Base-by-base conservation (phyloP, 768 basidiomycete species). In the Mycena albidolilacea region DNA sequence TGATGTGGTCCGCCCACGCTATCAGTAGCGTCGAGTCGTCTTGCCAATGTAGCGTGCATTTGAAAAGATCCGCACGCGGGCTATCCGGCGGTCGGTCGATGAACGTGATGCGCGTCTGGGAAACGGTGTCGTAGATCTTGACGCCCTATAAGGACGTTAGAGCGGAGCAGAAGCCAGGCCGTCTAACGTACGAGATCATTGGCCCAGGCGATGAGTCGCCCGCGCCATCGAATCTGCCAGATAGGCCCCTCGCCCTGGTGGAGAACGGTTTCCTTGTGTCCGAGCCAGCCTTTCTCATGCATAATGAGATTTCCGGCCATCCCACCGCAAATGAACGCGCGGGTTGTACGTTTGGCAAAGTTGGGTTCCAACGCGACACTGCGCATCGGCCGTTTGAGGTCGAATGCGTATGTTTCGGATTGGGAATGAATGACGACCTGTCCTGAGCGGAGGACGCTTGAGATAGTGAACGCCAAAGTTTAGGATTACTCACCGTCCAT, bases 231-330 rank as follows among this genome's bases (percentile, higher is more conserved):
- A 11, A 92, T 90, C 64, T 92, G 91, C 96, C 97, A 98, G 64
- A 99, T 95, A 0, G 98, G 95, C 12, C 97, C 98, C 82, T 99
- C 98, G 5, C 93, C 94, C 6, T 80, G 86, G 78, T 96, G 93
- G 21, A 98, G 80, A 7, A 92, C 81, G 0, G 92, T 95, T 80
- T 97, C 97, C 78, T 95, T 98, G 78, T 98, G 95, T 0, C 97
- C 97, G 1, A 98, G 83, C 97, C 98, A 98, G 7, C 97, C 95
- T 79, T 98, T 98, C 85, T 98, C 97, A 74, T 94, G 90, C 76
- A 98, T 77, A n/a, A 95, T 85, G 37, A 99, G 84, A 23, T 87
- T 91, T 5, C 98, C 97, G 0, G 95, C 93, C 88, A 97, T 88
- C 10, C 98, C 98, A 23, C 97, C 98, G 67, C 93, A 95, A 12